Percentiles rank a stretch among this genome's conserved stretches.
These are phyloP conservation scores for Starmerella bombicola DNA, from an alignment of 805 yeast species.

Conservation along the genomic window DNA sequence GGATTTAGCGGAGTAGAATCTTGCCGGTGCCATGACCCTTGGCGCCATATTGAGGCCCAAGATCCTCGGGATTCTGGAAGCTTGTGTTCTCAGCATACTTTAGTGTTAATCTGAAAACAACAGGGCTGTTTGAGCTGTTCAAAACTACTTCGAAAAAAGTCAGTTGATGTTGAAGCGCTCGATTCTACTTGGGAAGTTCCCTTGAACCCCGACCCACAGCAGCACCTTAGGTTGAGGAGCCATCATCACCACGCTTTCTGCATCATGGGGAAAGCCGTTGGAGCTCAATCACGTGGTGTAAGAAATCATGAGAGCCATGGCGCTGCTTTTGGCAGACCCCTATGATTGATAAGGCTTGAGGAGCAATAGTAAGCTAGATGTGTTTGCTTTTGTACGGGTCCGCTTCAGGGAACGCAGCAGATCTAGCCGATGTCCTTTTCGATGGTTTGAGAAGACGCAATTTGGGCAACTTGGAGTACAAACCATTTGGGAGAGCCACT, in stretches of 20 bases:
- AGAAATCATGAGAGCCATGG: too few species aligned
- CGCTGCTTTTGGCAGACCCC: too few species aligned
- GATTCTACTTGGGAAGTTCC: too few species aligned
- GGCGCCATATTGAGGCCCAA: conserved; percentile 1
- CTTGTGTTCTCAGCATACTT: conserved; percentile 7
- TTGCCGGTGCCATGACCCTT: conserved; percentile 1
- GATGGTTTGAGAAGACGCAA: conserved; percentile 43
- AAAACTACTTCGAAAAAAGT: too few species aligned
- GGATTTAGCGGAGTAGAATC: conserved; percentile 1
- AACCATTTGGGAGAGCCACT: conserved; percentile 33
- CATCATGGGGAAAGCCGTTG: too few species aligned
- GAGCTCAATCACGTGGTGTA: too few species aligned
- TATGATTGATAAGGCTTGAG: too few species aligned
- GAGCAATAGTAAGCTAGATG: conserved; percentile 5
- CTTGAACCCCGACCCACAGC: too few species aligned
- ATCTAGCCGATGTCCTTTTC: conserved; percentile 57
- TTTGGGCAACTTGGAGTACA: conserved; percentile 30
- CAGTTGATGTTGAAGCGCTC: too few species aligned
- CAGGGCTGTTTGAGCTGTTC: too few species aligned
- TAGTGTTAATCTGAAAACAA: background rate
- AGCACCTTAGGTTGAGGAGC: too few species aligned
- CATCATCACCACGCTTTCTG: too few species aligned
- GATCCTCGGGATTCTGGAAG: conserved; percentile 2
- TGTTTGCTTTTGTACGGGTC: conserved; percentile 62
- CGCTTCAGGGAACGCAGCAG: conserved; percentile 86